Evolutionary conservation across 352 stramenopile genomes (phyloP), one percentile per base, ranked within the genome.

Genomic region (Phytophthora syringae): DNA sequence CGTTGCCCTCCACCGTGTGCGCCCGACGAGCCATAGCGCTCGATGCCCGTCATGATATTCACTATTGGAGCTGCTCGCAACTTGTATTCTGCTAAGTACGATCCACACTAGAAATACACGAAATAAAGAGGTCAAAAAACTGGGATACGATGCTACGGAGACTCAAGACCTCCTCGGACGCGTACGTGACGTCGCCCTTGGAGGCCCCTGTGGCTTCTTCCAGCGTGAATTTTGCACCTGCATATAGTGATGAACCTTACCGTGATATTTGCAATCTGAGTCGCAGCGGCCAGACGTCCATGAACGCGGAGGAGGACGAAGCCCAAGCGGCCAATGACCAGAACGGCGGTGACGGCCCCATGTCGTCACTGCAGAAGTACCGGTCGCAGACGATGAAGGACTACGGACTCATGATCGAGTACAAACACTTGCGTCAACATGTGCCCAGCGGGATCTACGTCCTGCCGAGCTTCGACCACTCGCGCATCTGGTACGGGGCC

Each of bases 331-430:
- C 51, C 18, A 68, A 43, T 27, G 64, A 72, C 9, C 68, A 73
- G 43, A 43, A 22, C 48, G 60, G 44, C 12, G 56, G 20, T 28
- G 67, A 70, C 20, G 74, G 86, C 36, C 82, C 87, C 51, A 91
- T 95, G 82, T 88, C 87, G 52, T 93, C 85, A 25, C 74, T 95
- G 42, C 87, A 95, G 63, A 85, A 84, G 43, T 95, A 95, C 53
- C 81, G 87, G 11, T 92, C 84, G 30, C 84, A 95, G 65, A 95
- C 87, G 9, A 95, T 95, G 84, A 93, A 93, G 53, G 95, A 98
- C 67, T 99, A 98, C 67, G 97, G 97, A 6, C 88, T 99, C 7
- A 98, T 97, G 66, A 98, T 99, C 72, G 97, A 99, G 83, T 99
- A 99, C 82, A 98, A 98, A 67, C 95, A 98, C 60, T 66, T 99